Base-by-base conservation (phyloP, 257 asterid species). In the Linaria vulgaris region DNA sequence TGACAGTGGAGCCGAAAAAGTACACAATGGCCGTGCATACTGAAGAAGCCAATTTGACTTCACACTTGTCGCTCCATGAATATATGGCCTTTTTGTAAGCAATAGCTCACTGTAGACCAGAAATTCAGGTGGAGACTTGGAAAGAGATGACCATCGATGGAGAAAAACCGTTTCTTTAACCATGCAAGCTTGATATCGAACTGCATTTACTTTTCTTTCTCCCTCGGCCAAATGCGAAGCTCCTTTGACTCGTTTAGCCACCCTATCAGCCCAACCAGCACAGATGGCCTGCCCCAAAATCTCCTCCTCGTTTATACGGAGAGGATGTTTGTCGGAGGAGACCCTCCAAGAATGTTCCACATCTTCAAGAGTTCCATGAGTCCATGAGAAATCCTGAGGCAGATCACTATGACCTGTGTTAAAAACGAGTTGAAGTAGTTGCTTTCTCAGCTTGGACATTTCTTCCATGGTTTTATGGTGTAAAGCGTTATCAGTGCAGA, bases 241-340 rank as follows among this genome's bases (percentile, higher is more conserved):
- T 34, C 78, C 79, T 75, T 67, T 89, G 10, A 73, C 70, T 16
- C 94, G 85, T 67, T 71, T 85, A 43, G 97, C 96, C 62, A 89
- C 96, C 78, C 97, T 67, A 72, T 89, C 95, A 39, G 88, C 91
- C 97, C 97, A 89, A 34, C 94, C 99, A 0, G 95, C 95, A 71
- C 86, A 92, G 24, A 92, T 89, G 58, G 96, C 95, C 67, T 81
- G 94, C 16, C 95, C 82, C 67, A 87, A 48, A 63, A 87, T 89
- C 71, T 83, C 88, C 84, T 92, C 99, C 73, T 92, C 96, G 9
- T 80, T 75, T 19, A 66, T 67, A 21, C 34, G 74, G 70, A 92
- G 96, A 68, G 91, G 95, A 47, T 79, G 71, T 50, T 85, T 92
- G 11, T 79, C 68, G 0, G 87, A 74, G 1, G 76, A 66, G 58